A percentile compares a stretch with the other conserved stretches of the same genome.
These are phyloP conservation scores for Verbena officinalis DNA, from an alignment of 257 asterid species.

Conservation along the genomic window DNA sequence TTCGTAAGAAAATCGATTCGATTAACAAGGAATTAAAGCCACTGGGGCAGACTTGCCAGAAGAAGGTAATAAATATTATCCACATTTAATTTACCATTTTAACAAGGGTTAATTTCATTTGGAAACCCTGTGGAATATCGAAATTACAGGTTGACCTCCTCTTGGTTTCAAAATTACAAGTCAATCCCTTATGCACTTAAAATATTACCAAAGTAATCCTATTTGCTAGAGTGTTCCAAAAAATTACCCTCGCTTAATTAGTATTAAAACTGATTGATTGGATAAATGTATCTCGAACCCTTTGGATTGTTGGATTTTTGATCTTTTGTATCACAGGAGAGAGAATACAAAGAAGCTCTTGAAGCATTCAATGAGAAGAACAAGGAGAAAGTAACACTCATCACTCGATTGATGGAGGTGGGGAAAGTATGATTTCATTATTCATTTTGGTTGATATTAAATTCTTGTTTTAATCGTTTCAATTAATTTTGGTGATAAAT, in stretches of 20 bases:
- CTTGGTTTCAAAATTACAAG: too few species aligned
- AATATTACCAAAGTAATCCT: too few species aligned
- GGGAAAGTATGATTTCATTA: conserved; percentile 25
- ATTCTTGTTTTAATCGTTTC: not conserved
- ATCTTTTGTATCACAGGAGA: conserved; percentile 56
- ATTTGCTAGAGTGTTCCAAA: too few species aligned
- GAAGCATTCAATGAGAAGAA: conserved; percentile 96
- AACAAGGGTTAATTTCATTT: too few species aligned
- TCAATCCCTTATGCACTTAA: too few species aligned
- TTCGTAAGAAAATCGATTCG: conserved; percentile 83
- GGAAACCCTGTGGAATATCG: too few species aligned
- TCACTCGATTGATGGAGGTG: conserved; percentile 97
- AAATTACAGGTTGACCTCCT: too few species aligned
- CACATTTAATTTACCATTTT: not conserved
- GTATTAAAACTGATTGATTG: not conserved
- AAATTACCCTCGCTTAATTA: too few species aligned
- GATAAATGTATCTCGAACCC: not conserved
- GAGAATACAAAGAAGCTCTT: conserved; percentile 95
- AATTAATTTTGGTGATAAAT: conserved; percentile 11
- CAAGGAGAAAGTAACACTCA: conserved; percentile 92
- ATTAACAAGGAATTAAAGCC: conserved; percentile 93
- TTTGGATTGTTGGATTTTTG: not conserved
- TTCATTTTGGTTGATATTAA: not conserved
- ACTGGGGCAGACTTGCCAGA: conserved; percentile 86
- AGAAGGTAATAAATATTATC: conserved; percentile 63